Base-by-base conservation (phyloP, 371 early-diverging fungal species). In the Lichtheimia ornata region DNA sequence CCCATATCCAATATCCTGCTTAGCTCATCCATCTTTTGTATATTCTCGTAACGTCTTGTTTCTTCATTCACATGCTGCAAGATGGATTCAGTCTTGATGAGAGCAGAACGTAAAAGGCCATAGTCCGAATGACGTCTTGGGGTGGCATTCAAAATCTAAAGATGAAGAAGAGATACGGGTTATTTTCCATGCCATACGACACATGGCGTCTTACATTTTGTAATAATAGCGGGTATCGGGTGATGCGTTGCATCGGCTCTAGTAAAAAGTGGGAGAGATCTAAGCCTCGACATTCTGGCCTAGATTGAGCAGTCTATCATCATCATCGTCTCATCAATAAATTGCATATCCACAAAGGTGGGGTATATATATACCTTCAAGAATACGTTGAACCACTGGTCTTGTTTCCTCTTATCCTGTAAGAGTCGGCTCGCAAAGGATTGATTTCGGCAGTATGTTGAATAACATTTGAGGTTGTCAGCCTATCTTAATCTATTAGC, bases 201-300 rank as follows among this genome's bases (percentile, higher is more conserved):
- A 54, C 9, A 4, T n/a, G 15, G 2, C 7, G 11, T 22, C 44
- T 20, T 79, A 82, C 87, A 74, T 95, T 91, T 51, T 90, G 88
- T 47, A 97, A 77, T 5, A 98, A 76, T 30, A 98, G 81, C 3
- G 97, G 91, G 72, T 96, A 96, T 71, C 96, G 79, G 35, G 95
- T 96, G 30, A 98, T 90, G 44, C 98, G 86, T 70, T 98, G 97
- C 74, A 97, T 88, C 5, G 98, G 98, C 42, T 92, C 83, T 30
- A 98, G 76, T 59, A 97, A 72, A 64, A 91, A 97, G 45, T 93
- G 90, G 13, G 89, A 87, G 4, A 97, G 81, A 45, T 94, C 93
- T 54, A 97, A 69, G 11, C 85, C 80, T 6, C 93, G 88, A 69
- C 94, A 95, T 45, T 85, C 78, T 0, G 91, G 88, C 77, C 88